These are phyloP conservation scores for Phytophthora niederhauseri DNA, from an alignment of 352 stramenopile genomes.

Conservation along the genomic window DNA sequence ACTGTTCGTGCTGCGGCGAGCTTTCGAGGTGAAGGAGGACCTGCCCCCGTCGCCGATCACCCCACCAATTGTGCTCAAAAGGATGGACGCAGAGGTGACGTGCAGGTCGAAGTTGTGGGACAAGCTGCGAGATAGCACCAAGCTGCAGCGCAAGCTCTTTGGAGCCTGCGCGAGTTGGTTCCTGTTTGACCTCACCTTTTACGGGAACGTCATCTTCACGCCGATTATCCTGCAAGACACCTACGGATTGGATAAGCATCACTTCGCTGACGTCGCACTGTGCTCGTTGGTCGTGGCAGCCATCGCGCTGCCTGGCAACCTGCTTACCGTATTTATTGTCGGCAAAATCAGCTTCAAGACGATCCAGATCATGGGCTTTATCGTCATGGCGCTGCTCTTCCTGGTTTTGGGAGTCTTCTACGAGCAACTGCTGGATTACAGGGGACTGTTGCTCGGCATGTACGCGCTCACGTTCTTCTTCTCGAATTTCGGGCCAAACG, in stretches of 20 bases:
- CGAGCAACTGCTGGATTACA: constrained; percentile 46
- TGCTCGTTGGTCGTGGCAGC: constrained; percentile 74
- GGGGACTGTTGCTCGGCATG: constrained; percentile 58
- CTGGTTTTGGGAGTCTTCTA: constrained; percentile 61
- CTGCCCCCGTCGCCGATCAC: constrained; percentile 16
- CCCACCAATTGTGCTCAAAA: constrained; percentile 22
- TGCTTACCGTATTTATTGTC: constrained; percentile 65
- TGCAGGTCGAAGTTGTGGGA: constrained; percentile 39
- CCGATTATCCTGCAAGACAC: constrained; percentile 81
- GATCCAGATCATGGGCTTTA: constrained; percentile 87
- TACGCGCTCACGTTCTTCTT: constrained; percentile 90
- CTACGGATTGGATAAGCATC: constrained; percentile 61
- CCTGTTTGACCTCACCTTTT: constrained; percentile 93
- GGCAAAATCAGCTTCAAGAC: constrained; percentile 71
- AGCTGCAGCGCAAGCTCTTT: constrained; percentile 61
- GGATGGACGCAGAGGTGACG: constrained; percentile 21
- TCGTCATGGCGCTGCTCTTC: constrained; percentile 74
- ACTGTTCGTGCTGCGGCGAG: constrained; percentile 59
- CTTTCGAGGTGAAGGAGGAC: constrained; percentile 53
- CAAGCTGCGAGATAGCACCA: constrained; percentile 37
- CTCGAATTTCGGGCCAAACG: constrained; percentile 89
- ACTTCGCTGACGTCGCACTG: constrained; percentile 59
- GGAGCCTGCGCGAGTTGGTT: constrained; percentile 92
- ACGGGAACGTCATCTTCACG: constrained; percentile 91
- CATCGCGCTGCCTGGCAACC: constrained; percentile 77